phyloP scores from a whole-genome alignment of 306 rosid genomes.

The Rosa rugosa region DNA sequence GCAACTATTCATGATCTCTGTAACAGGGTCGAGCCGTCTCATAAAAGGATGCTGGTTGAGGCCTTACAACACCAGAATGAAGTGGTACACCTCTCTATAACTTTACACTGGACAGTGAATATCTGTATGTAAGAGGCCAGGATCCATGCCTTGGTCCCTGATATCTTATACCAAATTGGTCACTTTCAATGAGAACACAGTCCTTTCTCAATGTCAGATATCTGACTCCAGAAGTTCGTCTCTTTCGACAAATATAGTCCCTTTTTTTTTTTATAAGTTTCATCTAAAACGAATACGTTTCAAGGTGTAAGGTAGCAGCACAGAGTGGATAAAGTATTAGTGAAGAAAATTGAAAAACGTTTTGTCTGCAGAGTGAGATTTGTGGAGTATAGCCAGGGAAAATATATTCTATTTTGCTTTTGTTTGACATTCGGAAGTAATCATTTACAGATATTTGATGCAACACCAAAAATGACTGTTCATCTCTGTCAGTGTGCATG shows the following conservation, averaged over 20 bases:
- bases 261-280: not conserved
- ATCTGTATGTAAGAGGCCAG: not conserved
- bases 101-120: slow-evolving; percentile 1
- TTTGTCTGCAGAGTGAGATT: not conserved
- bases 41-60: slow-evolving; percentile 95
- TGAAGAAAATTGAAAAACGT: not conserved
- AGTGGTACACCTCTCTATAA: slow-evolving; percentile 60
- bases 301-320: not conserved
- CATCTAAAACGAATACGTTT: not conserved
- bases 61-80: slow-evolving; percentile 94
- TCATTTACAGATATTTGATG: not conserved
- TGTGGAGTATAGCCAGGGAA: not conserved
- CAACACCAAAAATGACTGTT: not conserved
- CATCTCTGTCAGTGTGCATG: not conserved
- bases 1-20: slow-evolving; percentile 14
- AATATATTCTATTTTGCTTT: not conserved
- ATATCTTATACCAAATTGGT: not conserved
- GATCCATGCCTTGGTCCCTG: not conserved
- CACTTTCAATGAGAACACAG: not conserved
- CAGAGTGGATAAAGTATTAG: not conserved
- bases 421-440: not conserved
- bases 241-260: not conserved
- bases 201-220: not conserved
- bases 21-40: slow-evolving; percentile 96
- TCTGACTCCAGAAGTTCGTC: not conserved